Percentiles rank a stretch among this genome's conserved stretches.
phyloP scores from a whole-genome alignment of 257 asterid species.

The Capsicum baccatum region DNA sequence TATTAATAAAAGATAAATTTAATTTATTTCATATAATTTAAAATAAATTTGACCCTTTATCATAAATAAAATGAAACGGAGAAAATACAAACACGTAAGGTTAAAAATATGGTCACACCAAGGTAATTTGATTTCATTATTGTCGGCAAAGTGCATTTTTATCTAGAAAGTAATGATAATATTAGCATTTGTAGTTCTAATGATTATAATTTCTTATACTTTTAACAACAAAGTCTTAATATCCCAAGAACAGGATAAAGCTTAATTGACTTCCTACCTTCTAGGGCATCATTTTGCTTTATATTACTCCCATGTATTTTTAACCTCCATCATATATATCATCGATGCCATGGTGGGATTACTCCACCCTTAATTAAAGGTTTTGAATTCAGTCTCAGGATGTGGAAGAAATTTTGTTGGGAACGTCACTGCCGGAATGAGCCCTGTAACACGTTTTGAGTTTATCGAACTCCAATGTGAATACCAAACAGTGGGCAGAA shows the following conservation, averaged over 20 bases:
- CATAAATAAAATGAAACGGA: not conserved
- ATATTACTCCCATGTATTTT: not conserved
- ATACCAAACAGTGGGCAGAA: no score
- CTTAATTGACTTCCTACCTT: conserved; percentile 25
- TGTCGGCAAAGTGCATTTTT: conserved; percentile 8
- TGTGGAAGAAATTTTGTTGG: no score
- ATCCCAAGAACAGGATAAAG: not conserved
- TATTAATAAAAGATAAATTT: no score
- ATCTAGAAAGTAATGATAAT: conserved; percentile 18
- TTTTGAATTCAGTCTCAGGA: no score
- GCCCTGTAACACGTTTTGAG: no score
- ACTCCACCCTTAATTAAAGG: no score
- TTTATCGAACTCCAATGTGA: no score
- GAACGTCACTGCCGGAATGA: no score
- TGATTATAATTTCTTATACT: not conserved
- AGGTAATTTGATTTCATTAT: conserved; percentile 1
- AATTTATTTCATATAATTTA: not conserved
- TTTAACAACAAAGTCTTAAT: conserved; percentile 2
- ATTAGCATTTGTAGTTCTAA: not conserved
- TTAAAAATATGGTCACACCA: not conserved
- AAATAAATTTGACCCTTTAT: not conserved
- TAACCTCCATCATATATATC: not conserved
- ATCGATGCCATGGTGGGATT: no score
- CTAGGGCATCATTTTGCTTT: conserved; percentile 22
- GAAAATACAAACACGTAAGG: not conserved